Evolutionary conservation across 106 monocot genomes (phyloP).

Genomic region (Alisma plantagoaquatica): DNA sequence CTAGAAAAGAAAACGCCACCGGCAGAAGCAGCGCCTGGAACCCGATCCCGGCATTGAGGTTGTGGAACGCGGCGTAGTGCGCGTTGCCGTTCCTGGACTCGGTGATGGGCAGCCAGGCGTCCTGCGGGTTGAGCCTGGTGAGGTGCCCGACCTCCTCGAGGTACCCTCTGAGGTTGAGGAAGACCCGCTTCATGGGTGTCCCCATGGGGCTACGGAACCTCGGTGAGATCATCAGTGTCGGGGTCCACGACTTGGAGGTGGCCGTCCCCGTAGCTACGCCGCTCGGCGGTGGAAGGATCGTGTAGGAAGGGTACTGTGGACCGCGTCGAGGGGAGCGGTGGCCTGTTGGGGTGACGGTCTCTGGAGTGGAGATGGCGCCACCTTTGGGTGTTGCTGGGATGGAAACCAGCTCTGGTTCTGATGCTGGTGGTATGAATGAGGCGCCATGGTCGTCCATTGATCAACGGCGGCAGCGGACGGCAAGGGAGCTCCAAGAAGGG

Average conservation of each 20-base stretch:
- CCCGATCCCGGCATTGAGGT: conserved; percentile 83
- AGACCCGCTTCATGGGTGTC: conserved; percentile 62
- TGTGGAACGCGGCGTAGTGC: conserved; percentile 91
- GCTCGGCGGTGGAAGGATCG: not conserved
- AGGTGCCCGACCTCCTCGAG: conserved; percentile 95
- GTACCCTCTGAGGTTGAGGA: conserved; percentile 73
- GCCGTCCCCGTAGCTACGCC: not conserved
- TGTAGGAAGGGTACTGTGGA: too few species aligned
- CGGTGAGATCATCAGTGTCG: conserved; percentile 38
- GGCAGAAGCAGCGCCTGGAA: conserved; percentile 95
- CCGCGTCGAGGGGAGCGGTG: conserved; percentile 20
- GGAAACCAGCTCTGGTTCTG: conserved; percentile 77
- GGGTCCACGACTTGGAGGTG: conserved; percentile 31
- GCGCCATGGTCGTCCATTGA: too few species aligned
- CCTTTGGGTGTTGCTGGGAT: conserved; percentile 77
- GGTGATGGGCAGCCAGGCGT: conserved; percentile 95
- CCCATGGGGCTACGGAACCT: conserved; percentile 50
- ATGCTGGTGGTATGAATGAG: not conserved
- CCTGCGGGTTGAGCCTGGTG: conserved; percentile 91
- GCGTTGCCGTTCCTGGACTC: conserved; percentile 89
- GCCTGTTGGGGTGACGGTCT: conserved; percentile 33
- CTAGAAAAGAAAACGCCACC: conserved; percentile 81
- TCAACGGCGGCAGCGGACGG: too few species aligned
- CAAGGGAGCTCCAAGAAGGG: not conserved
- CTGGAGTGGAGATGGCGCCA: conserved; percentile 36